These are phyloP conservation scores for Scheffersomyces coipomensis DNA, from an alignment of 805 yeast species.

Conservation along the genomic window DNA sequence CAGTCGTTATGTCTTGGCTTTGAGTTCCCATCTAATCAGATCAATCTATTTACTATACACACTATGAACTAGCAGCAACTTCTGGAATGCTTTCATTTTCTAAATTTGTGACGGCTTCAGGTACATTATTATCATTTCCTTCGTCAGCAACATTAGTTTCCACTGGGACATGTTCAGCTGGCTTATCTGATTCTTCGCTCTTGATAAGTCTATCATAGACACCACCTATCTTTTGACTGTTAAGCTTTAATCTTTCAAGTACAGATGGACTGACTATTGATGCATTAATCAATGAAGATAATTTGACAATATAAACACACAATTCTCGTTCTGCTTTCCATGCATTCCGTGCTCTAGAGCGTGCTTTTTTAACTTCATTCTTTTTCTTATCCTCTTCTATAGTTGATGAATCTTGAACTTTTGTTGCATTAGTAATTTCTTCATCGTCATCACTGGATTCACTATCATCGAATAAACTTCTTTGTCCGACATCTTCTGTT, in stretches of 20 bases:
- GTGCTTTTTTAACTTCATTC: conserved; percentile 6
- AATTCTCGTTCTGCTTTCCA: conserved; percentile 43
- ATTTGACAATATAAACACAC: conserved; percentile 40
- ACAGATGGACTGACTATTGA: conserved; percentile 26
- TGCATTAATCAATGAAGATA: conserved; percentile 31
- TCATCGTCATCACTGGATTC: conserved; percentile 9
- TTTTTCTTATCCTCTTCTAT: conserved; percentile 3
- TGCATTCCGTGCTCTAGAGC: too few relatives aligned
- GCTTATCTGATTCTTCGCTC: background rate
- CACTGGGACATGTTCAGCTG: background rate
- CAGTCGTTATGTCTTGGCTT: too few relatives aligned
- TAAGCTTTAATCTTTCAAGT: conserved; percentile 33
- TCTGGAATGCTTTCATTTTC: too few relatives aligned
- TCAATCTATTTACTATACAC: too few relatives aligned
- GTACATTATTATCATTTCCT: background rate
- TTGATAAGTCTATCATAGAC: conserved; percentile 21
- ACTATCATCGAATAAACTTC: conserved; percentile 13
- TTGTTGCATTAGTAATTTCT: conserved; percentile 8
- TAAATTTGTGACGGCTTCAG: too few relatives aligned
- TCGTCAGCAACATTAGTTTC: background rate
- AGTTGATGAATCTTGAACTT: background rate
- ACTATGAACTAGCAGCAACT: too few relatives aligned
- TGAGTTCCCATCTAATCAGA: too few relatives aligned
- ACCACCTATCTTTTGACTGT: conserved; percentile 34
- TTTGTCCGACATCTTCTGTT: conserved; percentile 1